Evolutionary conservation across 306 rosid genomes (phyloP).

Genomic region (Dryas alaskensis): DNA sequence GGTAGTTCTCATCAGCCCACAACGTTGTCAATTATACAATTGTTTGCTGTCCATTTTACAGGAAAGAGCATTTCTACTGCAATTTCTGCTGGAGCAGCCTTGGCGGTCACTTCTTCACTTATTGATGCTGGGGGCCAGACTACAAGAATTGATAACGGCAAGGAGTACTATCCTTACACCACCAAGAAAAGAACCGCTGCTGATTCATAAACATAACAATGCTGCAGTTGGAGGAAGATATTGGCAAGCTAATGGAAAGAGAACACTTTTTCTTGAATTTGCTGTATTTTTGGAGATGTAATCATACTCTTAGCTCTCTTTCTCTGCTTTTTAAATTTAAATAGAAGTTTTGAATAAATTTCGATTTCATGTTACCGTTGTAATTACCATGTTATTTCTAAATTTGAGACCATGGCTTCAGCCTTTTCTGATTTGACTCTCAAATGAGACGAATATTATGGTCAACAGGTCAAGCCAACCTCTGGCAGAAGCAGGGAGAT

Average conservation of each 20-base stretch:
- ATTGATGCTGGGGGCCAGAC: constrained; percentile 79
- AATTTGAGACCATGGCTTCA: neutral
- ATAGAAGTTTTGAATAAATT: constrained; percentile 42
- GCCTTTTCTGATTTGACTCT: too few relatives aligned
- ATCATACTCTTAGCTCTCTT: constrained; percentile 35
- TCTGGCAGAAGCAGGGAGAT: too few relatives aligned
- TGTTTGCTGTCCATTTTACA: constrained; percentile 34
- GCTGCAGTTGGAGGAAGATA: constrained; percentile 25
- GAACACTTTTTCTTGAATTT: constrained; percentile 41
- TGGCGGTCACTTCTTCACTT: constrained; percentile 71
- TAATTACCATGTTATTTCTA: neutral
- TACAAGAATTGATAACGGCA: constrained; percentile 68
- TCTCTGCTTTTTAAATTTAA: constrained; percentile 30
- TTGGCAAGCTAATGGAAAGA: constrained; percentile 34
- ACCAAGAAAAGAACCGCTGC: constrained; percentile 71
- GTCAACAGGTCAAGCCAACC: too few relatives aligned
- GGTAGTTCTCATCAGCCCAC: neutral
- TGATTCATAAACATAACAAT: constrained; percentile 32
- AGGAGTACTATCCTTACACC: constrained; percentile 90
- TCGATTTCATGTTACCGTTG: neutral
- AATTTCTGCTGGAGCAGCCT: constrained; percentile 83
- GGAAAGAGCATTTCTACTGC: constrained; percentile 86
- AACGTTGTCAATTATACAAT: constrained; percentile 3
- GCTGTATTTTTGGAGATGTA: constrained; percentile 37
- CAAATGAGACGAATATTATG: too few relatives aligned